Evolutionary conservation across 2,329 filamentous ascomycete genomes (phyloP), one percentile per base, ranked within the genome.

Genomic region (Didymella pomorum): DNA sequence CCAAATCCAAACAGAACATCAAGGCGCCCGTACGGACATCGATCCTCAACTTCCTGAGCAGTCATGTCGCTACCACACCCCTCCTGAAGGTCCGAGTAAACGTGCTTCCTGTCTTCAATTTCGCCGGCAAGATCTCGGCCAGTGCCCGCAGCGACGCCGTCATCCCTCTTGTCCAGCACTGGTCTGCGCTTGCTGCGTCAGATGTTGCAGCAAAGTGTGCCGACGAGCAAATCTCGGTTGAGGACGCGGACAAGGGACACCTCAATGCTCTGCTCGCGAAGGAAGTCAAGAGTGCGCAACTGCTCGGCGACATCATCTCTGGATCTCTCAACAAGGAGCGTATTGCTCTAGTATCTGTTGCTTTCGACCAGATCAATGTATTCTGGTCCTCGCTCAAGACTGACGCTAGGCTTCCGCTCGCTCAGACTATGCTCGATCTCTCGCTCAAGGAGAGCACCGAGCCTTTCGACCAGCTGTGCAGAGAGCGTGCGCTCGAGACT

Each of bases 331-430:
- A 67, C 78, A 68, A 79, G 76, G 63, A 75, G 78, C 62, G 84
- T n/a, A 67, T 80, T 0, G 80, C 80, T n/a, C 82, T 96, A 42
- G 79, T 89, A 16, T 79, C 81, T 21, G 84, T 87, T 29, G 84
- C 89, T 23, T 94, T 96, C 71, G 79, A 83, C 41, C 87, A 89
- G 35, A 80, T 97, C 21, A 83, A 84, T 56, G 82, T 85, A 58
- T 84, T 94, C 61, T 97, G 93, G 92, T 74, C 86, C 3, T 83
- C 82, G 0, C 84, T 93, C 80, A 92, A 90, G 72, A 80, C 83
- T 6, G 85, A 89, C 12, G 78, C 83, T 20, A 87, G 86, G 68
- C 80, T 84, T 18, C 79, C 83, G 10, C 81, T 87, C 20, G 88
- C 89, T 6, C 82, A 86, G 60, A 83, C 82, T 60, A 81, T 93